Percentiles rank a stretch among this genome's conserved stretches.
phyloP scores from a whole-genome alignment of 345 rosid species.

The Aquilaria malaccensis region DNA sequence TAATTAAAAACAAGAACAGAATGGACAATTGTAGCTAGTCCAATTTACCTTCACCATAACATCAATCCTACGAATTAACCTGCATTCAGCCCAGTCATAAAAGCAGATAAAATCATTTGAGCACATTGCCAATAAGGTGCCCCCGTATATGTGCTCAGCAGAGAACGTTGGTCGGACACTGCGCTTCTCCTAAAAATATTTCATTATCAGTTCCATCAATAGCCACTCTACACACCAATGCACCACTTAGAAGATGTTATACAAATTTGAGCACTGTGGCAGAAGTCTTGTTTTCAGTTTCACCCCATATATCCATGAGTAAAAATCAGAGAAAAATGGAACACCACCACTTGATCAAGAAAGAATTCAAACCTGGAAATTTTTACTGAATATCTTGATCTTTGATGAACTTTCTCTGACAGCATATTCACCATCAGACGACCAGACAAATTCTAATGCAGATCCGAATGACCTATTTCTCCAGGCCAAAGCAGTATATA shows the following conservation, averaged over 20 bases:
- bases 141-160: constrained; percentile 88
- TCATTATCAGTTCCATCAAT: constrained; percentile 13
- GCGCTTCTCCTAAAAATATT: constrained; percentile 69
- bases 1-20: constrained; percentile 8
- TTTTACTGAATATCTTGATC: constrained; percentile 88
- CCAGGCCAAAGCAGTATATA: constrained; percentile 99
- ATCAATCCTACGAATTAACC: constrained; percentile 94
- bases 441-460: constrained; percentile 95
- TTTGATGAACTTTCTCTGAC: constrained; percentile 94
- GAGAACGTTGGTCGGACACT: constrained; percentile 93
- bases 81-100: constrained; percentile 99
- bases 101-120: constrained; percentile 97
- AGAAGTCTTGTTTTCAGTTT: too few species aligned
- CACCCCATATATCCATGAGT: too few species aligned
- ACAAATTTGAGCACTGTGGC: too few species aligned
- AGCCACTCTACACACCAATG: too few species aligned
- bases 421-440: constrained; percentile 97
- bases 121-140: constrained; percentile 94
- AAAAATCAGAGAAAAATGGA: too few species aligned
- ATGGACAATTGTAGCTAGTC: constrained; percentile 8
- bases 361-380: constrained; percentile 68
- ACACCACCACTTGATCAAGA: neutral
- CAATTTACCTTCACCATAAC: constrained; percentile 89
- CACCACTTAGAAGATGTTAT: too few species aligned
- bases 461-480: constrained; percentile 99